Conservation (phyloP, 305 asterid genomes). For the Rubia tinctorum region DNA sequence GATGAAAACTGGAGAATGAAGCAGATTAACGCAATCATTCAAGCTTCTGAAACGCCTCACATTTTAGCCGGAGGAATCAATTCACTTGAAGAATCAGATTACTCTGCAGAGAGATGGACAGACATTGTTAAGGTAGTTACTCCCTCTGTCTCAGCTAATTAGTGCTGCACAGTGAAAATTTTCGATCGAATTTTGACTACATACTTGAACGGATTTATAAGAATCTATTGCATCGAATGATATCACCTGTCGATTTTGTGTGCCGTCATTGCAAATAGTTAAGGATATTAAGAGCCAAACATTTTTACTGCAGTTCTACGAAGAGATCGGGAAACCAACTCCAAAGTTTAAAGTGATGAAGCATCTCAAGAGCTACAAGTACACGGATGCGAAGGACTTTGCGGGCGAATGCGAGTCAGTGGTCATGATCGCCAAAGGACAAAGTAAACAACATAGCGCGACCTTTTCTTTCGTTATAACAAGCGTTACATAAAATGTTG, state of each 20-base stretch:
- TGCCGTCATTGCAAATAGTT: no score
- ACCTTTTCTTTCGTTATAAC: no score
- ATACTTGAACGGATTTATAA: no score
- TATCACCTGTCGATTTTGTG: no score
- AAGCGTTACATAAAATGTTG: background rate
- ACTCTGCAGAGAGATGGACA: slow-evolving; percentile 88
- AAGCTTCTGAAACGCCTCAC: slow-evolving; percentile 70
- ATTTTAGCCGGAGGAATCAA: slow-evolving; percentile 88
- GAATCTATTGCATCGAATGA: no score
- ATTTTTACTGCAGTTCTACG: slow-evolving; percentile 52
- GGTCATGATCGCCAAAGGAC: slow-evolving; percentile 96
- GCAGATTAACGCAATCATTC: slow-evolving; percentile 77
- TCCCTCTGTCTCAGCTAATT: no score
- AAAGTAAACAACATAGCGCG: slow-evolving; percentile 39
- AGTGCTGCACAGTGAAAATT: no score
- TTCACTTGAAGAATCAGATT: slow-evolving; percentile 82
- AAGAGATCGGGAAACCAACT: slow-evolving; percentile 88
- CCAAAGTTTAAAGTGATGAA: slow-evolving; percentile 87
- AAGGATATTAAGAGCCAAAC: no score
- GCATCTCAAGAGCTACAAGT: slow-evolving; percentile 58
- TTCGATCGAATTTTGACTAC: no score
- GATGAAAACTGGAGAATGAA: slow-evolving; percentile 94
- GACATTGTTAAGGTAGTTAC: slow-evolving; percentile 71
- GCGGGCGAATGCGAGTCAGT: slow-evolving; percentile 97
- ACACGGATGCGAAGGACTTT: slow-evolving; percentile 79